Conservation (phyloP, 2,329 filamentous ascomycete species). For the Exserohilum turcica region DNA sequence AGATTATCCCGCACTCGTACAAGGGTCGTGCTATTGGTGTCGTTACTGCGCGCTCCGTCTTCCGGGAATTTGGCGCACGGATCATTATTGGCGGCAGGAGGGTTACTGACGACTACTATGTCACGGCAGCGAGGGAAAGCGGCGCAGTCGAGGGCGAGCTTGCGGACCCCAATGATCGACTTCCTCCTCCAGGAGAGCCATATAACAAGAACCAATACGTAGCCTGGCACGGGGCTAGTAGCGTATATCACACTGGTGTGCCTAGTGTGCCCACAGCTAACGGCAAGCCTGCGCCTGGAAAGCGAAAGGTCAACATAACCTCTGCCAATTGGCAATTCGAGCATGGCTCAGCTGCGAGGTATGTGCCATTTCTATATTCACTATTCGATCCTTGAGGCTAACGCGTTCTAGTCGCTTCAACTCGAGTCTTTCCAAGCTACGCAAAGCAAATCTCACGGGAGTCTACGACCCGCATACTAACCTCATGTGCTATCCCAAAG, state of each 20-base stretch:
- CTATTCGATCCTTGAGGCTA: conserved; percentile 17
- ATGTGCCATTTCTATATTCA: conserved; percentile 36
- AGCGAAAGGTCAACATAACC: conserved; percentile 84
- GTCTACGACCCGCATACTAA: conserved; percentile 97
- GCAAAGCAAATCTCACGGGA: conserved; percentile 72
- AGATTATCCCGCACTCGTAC: conserved; percentile 97
- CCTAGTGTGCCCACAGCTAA: conserved; percentile 76
- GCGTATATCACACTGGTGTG: conserved; percentile 85
- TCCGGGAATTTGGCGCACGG: conserved; percentile 91
- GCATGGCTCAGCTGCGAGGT: conserved; percentile 91
- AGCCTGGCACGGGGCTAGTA: conserved; percentile 95
- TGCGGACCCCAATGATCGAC: conserved; percentile 84
- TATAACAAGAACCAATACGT: conserved; percentile 99
- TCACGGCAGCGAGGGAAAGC: conserved; percentile 72
- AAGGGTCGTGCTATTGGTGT: conserved; percentile 97
- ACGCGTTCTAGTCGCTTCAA: conserved; percentile 75
- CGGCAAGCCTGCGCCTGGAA: conserved; percentile 75
- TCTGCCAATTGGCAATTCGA: conserved; percentile 97
- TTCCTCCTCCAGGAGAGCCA: conserved; percentile 75
- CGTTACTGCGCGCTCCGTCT: conserved; percentile 93
- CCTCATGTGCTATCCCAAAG: conserved; percentile 81
- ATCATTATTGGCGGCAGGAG: conserved; percentile 91
- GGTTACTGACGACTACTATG: conserved; percentile 88
- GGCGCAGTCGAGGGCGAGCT: conserved; percentile 86
- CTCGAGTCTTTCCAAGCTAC: conserved; percentile 69